These are phyloP conservation scores for Artemisia argyi DNA, from an alignment of 129 eudicot species.

Conservation along the genomic window DNA sequence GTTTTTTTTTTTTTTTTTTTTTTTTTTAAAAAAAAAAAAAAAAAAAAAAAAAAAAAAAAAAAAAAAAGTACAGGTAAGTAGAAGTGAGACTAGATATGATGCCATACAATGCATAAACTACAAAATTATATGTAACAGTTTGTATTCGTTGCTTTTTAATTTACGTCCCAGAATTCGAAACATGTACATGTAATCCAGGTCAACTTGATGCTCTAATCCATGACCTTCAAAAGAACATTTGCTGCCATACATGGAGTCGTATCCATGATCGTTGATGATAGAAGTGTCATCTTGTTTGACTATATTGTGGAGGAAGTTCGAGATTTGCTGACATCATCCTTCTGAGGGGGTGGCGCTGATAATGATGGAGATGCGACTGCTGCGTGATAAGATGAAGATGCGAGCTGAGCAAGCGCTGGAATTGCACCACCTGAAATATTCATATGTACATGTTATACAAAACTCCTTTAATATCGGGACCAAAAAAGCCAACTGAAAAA, in stretches of 20 bases:
- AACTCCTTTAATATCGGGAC: not conserved
- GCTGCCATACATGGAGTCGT: constrained; percentile 10
- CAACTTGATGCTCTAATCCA: not conserved
- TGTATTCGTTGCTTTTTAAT: not conserved
- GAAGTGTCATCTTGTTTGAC: not conserved
- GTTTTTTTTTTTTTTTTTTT: too few relatives aligned
- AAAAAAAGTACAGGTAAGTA: constrained; percentile 4
- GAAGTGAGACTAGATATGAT: not conserved
- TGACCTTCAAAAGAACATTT: constrained; percentile 9
- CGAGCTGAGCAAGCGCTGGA: constrained; percentile 90
- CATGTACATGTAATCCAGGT: constrained; percentile 27
- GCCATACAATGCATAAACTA: not conserved
- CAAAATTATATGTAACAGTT: not conserved
- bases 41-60: too few relatives aligned
- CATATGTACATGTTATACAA: too few relatives aligned
- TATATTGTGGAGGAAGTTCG: constrained; percentile 56
- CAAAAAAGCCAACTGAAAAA: not conserved
- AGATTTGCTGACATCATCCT: constrained; percentile 51
- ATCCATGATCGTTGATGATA: not conserved
- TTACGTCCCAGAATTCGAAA: not conserved
- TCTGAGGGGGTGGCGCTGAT: constrained; percentile 53
- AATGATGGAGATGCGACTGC: constrained; percentile 55
- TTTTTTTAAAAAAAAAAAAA: too few relatives aligned
- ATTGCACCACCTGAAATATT: constrained; percentile 78
- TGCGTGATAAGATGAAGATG: constrained; percentile 86